These are phyloP conservation scores for Citeromyces hawaiiensis DNA, from an alignment of 1,139 yeast genomes.

Conservation along the genomic window DNA sequence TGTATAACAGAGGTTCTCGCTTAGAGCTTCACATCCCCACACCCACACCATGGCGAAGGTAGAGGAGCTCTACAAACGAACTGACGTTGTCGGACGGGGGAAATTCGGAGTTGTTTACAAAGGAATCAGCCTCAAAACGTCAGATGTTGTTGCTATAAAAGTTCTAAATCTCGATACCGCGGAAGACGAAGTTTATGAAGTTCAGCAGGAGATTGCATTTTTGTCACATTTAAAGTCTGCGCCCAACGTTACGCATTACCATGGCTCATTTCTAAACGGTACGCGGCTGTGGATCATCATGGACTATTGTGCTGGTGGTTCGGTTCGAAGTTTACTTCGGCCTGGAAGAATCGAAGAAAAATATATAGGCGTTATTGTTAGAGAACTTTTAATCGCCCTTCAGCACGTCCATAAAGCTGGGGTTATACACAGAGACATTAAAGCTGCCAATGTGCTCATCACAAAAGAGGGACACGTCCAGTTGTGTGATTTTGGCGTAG, in stretches of 20 bases:
- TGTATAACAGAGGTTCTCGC: too few relatives aligned
- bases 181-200: conserved; percentile 90
- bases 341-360: conserved; percentile 85
- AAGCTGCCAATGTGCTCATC: conserved; percentile 88
- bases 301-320: conserved; percentile 98
- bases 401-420: conserved; percentile 78
- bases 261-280: conserved; percentile 77
- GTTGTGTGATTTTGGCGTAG: conserved; percentile 96
- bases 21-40: too few relatives aligned
- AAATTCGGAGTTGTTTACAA: conserved; percentile 95
- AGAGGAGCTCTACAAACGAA: conserved; percentile 45
- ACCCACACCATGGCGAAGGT: conserved; percentile 9
- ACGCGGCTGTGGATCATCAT: conserved; percentile 93
- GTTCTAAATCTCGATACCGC: conserved; percentile 86
- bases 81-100: conserved; percentile 91
- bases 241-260: conserved; percentile 87
- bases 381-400: conserved; percentile 72
- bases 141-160: conserved; percentile 82
- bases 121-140: conserved; percentile 52
- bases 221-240: conserved; percentile 69
- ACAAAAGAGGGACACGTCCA: conserved; percentile 84
- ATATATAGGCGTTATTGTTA: conserved; percentile 65
- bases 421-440: conserved; percentile 89
- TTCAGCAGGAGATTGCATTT: conserved; percentile 85
- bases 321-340: conserved; percentile 71